Base-by-base conservation (phyloP, 2,329 filamentous ascomycete species). In the Lecanicillium sp. region DNA sequence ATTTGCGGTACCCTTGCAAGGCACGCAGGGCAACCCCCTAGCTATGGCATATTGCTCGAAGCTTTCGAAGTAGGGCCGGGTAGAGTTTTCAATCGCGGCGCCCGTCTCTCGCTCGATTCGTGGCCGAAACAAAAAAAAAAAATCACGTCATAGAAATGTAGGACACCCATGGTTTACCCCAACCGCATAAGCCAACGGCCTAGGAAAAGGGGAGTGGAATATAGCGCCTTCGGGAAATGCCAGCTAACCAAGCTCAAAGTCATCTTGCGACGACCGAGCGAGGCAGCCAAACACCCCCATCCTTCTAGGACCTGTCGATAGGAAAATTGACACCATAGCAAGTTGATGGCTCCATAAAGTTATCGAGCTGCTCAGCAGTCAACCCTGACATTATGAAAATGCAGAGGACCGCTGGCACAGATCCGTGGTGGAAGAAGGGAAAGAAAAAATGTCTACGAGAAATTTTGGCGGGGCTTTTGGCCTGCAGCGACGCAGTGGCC, bases 231-330 rank as follows among this genome's bases (percentile, higher is more conserved):
- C 69, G 65, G 65, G 65, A 60, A 48, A 49, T 62, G 33, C 25
- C 59, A 59, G 65, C 68, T 66, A 67, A 69, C 74, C 72, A 74
- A 77, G 25, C 6, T 75, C 76, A 87, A 81, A 81, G 68, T 45
- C 48, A 34, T 48, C 71, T 73, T 71, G 64, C 67, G 52, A 67
- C 60, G 65, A 74, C 22, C 80, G 80, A 85, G 71, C 77, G 76
- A 73, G 75, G 77, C 73, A 71, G 66, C 68, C 64, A 63, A 68
- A 66, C 62, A 25, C 69, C 70, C 66, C 64, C 68, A 40, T 92
- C 76, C 56, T 63, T 95, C 82, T 94, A 63, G 86, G 82, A 92
- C 81, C 85, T 92, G 88, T 94, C 87, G 84, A 88, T 86, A 79
- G 83, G 84, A 89, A 71, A 65, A 87, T 84, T 80, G 74, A 84